phyloP scores from a whole-genome alignment of 305 asterid species.

The Solanum hybrid region DNA sequence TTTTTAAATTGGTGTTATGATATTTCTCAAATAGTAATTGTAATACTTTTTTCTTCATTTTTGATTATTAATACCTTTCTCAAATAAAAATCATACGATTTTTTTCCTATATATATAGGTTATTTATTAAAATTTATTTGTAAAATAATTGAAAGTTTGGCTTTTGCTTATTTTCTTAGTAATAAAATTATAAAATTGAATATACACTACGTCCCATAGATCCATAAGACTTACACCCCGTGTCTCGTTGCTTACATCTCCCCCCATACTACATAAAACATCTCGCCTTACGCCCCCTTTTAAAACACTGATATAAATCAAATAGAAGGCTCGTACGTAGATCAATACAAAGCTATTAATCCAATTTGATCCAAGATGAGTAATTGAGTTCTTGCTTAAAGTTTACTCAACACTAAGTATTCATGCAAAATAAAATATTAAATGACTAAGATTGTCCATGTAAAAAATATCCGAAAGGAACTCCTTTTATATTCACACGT shows the following conservation, averaged over 20 bases:
- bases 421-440: background rate
- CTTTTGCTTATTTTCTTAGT: too few relatives aligned
- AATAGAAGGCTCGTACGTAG: background rate
- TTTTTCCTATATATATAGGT: too few relatives aligned
- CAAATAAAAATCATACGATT: background rate
- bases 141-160: too few relatives aligned
- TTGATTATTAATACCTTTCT: background rate
- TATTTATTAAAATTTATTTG: too few relatives aligned
- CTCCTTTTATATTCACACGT: background rate
- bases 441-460: background rate
- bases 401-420: background rate
- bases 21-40: background rate
- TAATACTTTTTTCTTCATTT: background rate
- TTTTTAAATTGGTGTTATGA: background rate
- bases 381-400: background rate
- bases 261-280: background rate
- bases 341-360: background rate
- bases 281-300: background rate
- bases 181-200: too few relatives aligned
- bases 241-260: background rate
- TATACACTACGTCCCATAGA: background rate
- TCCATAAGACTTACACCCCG: background rate
- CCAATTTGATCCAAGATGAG: background rate
- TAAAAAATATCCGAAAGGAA: background rate
- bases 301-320: background rate